Base-by-base conservation (phyloP, 768 basidiomycete genomes). In the Rhizopogon sp. region DNA sequence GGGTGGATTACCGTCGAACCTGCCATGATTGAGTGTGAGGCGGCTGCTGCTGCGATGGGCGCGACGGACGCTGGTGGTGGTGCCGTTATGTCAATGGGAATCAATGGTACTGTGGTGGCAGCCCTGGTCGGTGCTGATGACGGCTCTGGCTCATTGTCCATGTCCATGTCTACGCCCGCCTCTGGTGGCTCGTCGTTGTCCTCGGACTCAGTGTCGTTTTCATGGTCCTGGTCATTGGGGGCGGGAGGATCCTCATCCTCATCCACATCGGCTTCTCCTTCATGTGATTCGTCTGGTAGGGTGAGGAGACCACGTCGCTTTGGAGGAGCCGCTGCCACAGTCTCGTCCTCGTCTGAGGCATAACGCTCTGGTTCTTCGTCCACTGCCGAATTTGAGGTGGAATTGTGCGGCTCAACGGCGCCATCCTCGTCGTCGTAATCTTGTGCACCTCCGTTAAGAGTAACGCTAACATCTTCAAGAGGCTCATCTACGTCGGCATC, bases 1-100 rank as follows among this genome's bases (percentile, higher is more conserved):
- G 74, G 69, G 10, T 69, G 69, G 14, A 76, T 57, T 45, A 76
- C 66, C 10, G 68, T 60, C 1, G 77, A 71, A 20, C 75, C 76
- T 6, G 78, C 75, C 76, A 79, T 79, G 39, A 78, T 79, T 11
- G 79, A 77, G n/a, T 76, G 74, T 3, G 74, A 71, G 6, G 76
- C 73, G 0, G 72, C 76, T 5, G 73, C 72, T 1, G 72, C 70
- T 39, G 68, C 60, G 28, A 68, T 62, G 42, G 70, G 66, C 11
- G 66, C 62, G 44, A 64, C 60, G 39, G 65, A 57, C 6, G 64
- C 56, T 5, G 64, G 52, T 10, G 56, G 50, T 5, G 66, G 64
- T 5, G 58, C 57, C 37, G 59, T 58, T 5, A 55, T 51, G 17
- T 55, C 54, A 28, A 56, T 49, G 47, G 47, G 29, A 42, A 41